Evolutionary conservation across 345 rosid species (phyloP), one percentile per base, ranked within the genome.

Genomic region (Aquilaria malaccensis): DNA sequence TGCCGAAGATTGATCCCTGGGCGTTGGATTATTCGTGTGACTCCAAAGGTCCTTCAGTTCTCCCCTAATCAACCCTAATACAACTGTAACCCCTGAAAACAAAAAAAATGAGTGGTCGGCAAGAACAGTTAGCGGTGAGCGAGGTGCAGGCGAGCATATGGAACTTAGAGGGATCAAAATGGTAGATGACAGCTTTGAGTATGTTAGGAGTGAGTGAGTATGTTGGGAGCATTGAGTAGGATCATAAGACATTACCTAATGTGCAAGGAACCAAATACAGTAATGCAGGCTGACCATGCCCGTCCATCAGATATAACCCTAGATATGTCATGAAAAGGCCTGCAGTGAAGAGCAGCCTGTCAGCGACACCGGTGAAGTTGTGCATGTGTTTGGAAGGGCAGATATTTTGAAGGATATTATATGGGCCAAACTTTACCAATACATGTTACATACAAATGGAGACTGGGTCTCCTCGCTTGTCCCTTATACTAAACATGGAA

Each of bases 221-320:
- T 48, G 14, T 29, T 33, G 37, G 53, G 54, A 59, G 47, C 41
- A 37, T 1, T 37, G 5, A 5, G 7, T 9, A 9, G 33, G 14
- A 33, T 30, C 12, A 6, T 30, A 3, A 52, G 54, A 50, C 6
- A 61, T 78, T 91, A 91, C 99, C 99, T 63, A 94, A 79, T 52
- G 97, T 94, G 69, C 96, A 94, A 10, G 99, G 97, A 74, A 94
- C 99, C 2, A 94, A 90, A 71, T 91, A 94, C 43, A 94, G 88
- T 15, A 94, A 87, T 33, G 99, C 99, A 30, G 97, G 99, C 65
- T 91, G 97, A 33, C 96, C 99, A 56, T 91, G 85, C 50, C 97
- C 97, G 46, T 94, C 49, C 99, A 95, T 95, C 3, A 95, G 77
- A 80, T 88, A 95, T 15, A 91, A 71, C 50, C 93, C 96, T 10